Percentiles rank a stretch among this genome's conserved stretches.
Evolutionary conservation across 2,329 filamentous ascomycete species (phyloP).

Genomic region (Trichoderma aggressivum): DNA sequence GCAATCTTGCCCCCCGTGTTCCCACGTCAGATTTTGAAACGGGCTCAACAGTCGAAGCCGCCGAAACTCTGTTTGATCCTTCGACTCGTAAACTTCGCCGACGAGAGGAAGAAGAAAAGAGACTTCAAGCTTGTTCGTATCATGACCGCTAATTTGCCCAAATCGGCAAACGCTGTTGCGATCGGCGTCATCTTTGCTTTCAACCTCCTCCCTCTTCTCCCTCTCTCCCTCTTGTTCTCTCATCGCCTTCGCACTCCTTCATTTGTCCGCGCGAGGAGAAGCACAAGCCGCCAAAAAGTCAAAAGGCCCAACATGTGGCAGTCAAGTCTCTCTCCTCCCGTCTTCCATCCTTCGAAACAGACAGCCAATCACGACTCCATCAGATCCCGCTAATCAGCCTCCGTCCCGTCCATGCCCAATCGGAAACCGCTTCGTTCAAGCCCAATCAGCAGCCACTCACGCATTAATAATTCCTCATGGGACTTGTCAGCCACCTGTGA

Average conservation of each 20-base stretch:
- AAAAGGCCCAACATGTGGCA: background rate
- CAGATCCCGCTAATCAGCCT: background rate
- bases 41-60: background rate
- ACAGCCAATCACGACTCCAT: background rate
- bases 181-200: background rate
- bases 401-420: background rate
- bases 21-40: background rate
- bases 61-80: background rate
- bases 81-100: background rate
- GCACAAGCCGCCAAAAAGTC: background rate
- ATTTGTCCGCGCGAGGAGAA: background rate
- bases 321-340: background rate
- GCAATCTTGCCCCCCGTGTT: background rate
- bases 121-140: background rate
- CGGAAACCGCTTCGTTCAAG: background rate
- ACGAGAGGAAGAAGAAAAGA: background rate
- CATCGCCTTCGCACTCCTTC: background rate
- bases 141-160: background rate
- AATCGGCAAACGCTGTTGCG: background rate
- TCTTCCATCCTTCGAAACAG: background rate
- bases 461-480: constrained; percentile 2
- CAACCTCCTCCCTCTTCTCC: background rate
- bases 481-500: background rate
- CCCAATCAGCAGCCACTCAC: constrained; percentile 9
- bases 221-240: background rate